A percentile compares a stretch with the other conserved stretches of the same genome.
Evolutionary conservation across 148 eudicot genomes (phyloP).

Genomic region (Heliamphora exappendiculata): DNA sequence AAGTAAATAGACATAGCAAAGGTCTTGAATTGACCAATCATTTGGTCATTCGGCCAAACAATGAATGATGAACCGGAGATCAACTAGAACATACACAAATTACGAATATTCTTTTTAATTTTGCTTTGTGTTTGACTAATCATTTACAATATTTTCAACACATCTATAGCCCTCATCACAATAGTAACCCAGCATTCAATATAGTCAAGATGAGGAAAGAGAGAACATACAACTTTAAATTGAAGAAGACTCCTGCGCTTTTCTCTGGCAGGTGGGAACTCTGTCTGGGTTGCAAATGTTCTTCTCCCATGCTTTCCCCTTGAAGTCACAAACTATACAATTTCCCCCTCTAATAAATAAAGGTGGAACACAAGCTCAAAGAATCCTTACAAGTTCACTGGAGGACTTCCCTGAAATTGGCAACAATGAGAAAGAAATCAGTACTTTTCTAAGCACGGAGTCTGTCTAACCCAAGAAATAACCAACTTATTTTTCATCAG

Average conservation of each 20-base stretch:
- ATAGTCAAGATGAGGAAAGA: neutral
- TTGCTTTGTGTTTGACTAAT: neutral
- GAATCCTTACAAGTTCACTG: constrained; percentile 46
- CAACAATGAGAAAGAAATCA: constrained; percentile 1
- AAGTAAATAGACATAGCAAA: neutral
- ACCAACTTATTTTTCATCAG: neutral
- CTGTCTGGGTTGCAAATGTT: neutral
- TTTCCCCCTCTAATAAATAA: neutral
- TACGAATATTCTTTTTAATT: neutral
- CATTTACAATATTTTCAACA: constrained; percentile 19
- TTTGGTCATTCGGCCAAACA: neutral
- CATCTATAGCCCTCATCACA: neutral
- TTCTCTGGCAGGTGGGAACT: neutral
- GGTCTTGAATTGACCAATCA: neutral
- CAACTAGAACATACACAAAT: neutral
- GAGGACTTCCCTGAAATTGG: constrained; percentile 56
- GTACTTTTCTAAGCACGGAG: neutral
- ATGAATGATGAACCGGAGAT: neutral
- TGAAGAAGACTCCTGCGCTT: neutral
- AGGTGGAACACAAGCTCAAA: neutral
- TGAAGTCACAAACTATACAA: neutral
- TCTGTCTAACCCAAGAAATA: neutral
- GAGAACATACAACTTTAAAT: constrained; percentile 10
- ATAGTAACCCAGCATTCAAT: constrained; percentile 7
- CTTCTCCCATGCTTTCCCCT: constrained; percentile 3